Conservation (phyloP, 495 filamentous ascomycete genomes). For the Podospora pseudopauciseta region DNA sequence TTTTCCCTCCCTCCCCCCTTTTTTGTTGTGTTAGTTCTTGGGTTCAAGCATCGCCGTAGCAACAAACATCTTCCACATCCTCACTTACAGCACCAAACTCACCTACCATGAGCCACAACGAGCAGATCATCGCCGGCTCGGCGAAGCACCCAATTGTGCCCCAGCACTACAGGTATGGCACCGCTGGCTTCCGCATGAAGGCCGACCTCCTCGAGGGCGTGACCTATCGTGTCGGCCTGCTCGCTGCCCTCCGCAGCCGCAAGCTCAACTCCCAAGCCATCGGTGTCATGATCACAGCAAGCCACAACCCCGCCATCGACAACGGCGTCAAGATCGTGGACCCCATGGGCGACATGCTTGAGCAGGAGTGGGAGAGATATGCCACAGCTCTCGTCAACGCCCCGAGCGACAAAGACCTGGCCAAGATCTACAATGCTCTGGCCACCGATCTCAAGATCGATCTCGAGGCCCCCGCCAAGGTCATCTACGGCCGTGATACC, state of each 20-base stretch:
- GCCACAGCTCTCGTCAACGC: slow-evolving; percentile 87
- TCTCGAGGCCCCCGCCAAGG: slow-evolving; percentile 62
- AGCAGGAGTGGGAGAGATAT: slow-evolving; percentile 87
- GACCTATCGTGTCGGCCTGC: slow-evolving; percentile 82
- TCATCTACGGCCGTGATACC: slow-evolving; percentile 90
- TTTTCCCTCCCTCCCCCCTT: neutral
- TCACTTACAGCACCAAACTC: slow-evolving; percentile 5
- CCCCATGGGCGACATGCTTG: slow-evolving; percentile 96
- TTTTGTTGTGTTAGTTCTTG: neutral
- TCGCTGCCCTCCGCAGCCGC: slow-evolving; percentile 86
- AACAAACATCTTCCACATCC: slow-evolving; percentile 7
- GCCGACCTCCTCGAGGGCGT: slow-evolving; percentile 78
- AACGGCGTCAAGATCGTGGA: slow-evolving; percentile 99
- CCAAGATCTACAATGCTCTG: slow-evolving; percentile 69
- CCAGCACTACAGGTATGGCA: slow-evolving; percentile 82
- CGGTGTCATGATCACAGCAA: slow-evolving; percentile 98
- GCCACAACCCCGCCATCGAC: slow-evolving; percentile 94
- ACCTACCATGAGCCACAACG: slow-evolving; percentile 30
- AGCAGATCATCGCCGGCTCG: slow-evolving; percentile 55
- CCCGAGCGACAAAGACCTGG: slow-evolving; percentile 64
- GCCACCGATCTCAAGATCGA: slow-evolving; percentile 71
- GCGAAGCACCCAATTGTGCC: slow-evolving; percentile 66
- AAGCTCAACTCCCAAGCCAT: slow-evolving; percentile 86
- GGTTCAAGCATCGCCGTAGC: slow-evolving; percentile 1
- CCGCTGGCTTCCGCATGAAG: slow-evolving; percentile 70